Base-by-base conservation (phyloP, 768 basidiomycete species). In the Auriscalpium vulgare region DNA sequence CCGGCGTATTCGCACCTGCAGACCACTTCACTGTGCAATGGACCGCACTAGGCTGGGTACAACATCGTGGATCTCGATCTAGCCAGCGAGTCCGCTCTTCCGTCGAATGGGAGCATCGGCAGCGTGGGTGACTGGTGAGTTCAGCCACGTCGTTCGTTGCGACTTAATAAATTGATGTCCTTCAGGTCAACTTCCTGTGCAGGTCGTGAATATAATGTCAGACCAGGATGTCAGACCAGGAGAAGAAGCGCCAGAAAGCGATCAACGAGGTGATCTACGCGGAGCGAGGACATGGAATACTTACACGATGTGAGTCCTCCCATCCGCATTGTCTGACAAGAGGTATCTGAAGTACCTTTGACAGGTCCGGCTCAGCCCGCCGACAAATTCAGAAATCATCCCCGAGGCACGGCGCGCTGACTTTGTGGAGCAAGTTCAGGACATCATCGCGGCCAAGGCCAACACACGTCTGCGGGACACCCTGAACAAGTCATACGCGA, bases 201-300 rank as follows among this genome's bases (percentile, higher is more conserved):
- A n/a, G 68, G 85, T 99, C 40, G 85, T 88, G 37, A 91, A 95
- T 64, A 90, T n/a, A n/a, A n/a, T n/a, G n/a, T n/a, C n/a, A n/a
- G n/a, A n/a, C n/a, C n/a, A n/a, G n/a, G n/a, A 92, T 97, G 21
- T 88, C 88, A 5, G 95, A 97, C 56, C 78, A 77, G 23, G 95
- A 99, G 77, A 97, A 95, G 80, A 94, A 82, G 69, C 81, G 95
- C 1, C 95, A 98, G 68, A 95, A 99, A 69, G 91, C 92, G 19
- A 98, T 99, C 75, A 97, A 98, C 66, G 95, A 99, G 74, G 91
- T 97, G 37, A 85, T 85, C 37, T 86, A 86, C 63, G 98, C 97
- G 8, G 97, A 98, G 68, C 82, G 95, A 23, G 55, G 97, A 97
- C 71, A 83, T 98, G 83, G 97, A 99, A 71, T 98, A 98, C 67